Evolutionary conservation across 2,329 filamentous ascomycete species (phyloP), one percentile per base, ranked within the genome.

Genomic region (Scytalidium sp.): DNA sequence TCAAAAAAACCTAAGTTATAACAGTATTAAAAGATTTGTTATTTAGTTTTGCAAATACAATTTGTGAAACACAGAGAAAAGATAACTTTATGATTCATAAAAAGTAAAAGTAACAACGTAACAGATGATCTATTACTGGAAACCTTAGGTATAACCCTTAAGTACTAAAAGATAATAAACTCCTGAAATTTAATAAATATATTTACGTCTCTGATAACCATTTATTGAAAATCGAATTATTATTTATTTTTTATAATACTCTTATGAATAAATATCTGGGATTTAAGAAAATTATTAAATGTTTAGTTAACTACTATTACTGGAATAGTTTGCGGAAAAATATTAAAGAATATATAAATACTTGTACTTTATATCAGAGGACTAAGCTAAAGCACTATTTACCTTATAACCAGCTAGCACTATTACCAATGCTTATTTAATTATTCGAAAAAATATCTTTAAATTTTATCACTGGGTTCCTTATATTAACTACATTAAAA

Each of bases 21-120:
- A 29, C 13, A 29, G 22, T 13, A 44, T 41, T 19, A 41, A 11
- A 41, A 21, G 19, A 43, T 23, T 45, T 25, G 25, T 17, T 22
- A 22, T 25, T 43, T 8, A n/a, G 20, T 41, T 43, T 42, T 6
- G 23, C 21, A 20, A 41, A 19, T 20, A 41, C 9, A 8, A 17
- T 17, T 25, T 47, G 19, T 19, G n/a, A 48, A 11, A 41, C 20
- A 19, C 41, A 47, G 41, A 43, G n/a, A 41, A 41, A 41, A 41
- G n/a, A 21, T 10, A 21, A 8, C 21, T 47, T 27, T 21, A 11
- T 19, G 19, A 44, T 15, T 43, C 6, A 47, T 19, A 13, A 19
- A 47, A 43, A 47, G 21, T 43, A 11, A 41, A 41, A 41, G 17
- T 10, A 41, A 41, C 20, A 17, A 19, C n/a, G 10, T 21, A 19